Evolutionary conservation across 805 yeast genomes (phyloP).

Genomic region (Yamadazyma akitaensis): DNA sequence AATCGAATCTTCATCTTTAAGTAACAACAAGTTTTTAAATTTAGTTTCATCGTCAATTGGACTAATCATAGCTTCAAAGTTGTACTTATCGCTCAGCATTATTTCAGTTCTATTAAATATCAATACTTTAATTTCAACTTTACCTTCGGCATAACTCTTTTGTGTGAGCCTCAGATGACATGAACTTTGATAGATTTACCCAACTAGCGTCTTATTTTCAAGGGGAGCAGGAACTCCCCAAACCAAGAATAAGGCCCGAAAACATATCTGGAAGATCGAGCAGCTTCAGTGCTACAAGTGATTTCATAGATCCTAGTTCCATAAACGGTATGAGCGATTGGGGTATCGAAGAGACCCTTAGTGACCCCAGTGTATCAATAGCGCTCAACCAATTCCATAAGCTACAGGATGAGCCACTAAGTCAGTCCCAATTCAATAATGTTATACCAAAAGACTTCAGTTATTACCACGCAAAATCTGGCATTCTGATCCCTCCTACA

Average conservation of each 20-base stretch:
- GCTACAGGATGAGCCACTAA: neutral
- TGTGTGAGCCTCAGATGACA: constrained; percentile 6
- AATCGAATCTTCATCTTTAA: neutral
- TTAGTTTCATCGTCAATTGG: neutral
- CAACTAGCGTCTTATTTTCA: constrained; percentile 24
- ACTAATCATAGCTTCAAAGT: too few species aligned
- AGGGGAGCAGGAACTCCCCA: constrained; percentile 5
- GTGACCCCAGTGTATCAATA: constrained; percentile 1
- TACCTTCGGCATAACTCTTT: neutral
- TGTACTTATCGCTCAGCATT: too few species aligned
- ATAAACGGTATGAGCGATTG: constrained; percentile 26
- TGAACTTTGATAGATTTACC: constrained; percentile 28
- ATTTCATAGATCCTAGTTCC: constrained; percentile 3
- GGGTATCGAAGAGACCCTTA: constrained; percentile 30
- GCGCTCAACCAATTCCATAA: neutral
- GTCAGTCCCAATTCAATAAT: neutral
- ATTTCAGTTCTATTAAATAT: too few species aligned
- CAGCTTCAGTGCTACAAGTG: constrained; percentile 1
- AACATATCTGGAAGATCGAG: neutral
- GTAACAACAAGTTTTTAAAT: neutral
- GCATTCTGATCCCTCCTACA: constrained; percentile 14
- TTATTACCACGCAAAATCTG: constrained; percentile 8
- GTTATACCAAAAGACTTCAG: constrained; percentile 1
- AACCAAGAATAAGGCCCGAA: neutral
- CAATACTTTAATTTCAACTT: neutral